Base-by-base conservation (phyloP, 768 basidiomycete genomes). In the Flagelloscypha sp. region DNA sequence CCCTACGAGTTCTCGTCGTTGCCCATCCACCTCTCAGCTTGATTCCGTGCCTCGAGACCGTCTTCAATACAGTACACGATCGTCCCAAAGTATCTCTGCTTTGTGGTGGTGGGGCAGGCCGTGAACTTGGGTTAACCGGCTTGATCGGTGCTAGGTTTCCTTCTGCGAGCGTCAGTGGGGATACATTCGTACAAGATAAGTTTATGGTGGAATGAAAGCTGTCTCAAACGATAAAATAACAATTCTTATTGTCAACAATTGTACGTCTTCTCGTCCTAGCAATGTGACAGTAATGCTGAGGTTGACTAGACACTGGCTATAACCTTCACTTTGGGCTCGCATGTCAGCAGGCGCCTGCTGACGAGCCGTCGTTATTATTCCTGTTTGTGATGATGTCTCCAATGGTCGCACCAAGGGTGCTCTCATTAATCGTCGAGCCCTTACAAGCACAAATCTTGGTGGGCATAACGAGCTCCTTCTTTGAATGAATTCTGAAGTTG, bases 371-470 rank as follows among this genome's bases (percentile, higher is more conserved):
- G 60, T 59, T 27, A 65, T 63, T 34, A 65, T 76, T 8, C 57
- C 74, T 12, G 68, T 74, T 1, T 68, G 70, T 8, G 76, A 76
- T 43, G 75, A 76, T 38, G 70, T 76, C 19, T 71, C 72, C 3
- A 37, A 41, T 16, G 41, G 41, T 40, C 20, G 24, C 39, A 27
- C 38, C 31, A 41, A 55, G 38, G 27, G 45, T 43, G 7, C 46
- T 17, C 43, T 68, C 12, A 70, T 73, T 7, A 73, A 71, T 6
- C 59, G 70, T 13, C 55, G 74, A 19, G 67, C 68, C 12, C 52
- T 70, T 6, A 67, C 58, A 0, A 67, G 63, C 3, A 70, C 68
- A 29, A 64, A 68, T 13, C 50, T 70, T 29, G n/a, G n/a, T n/a
- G n/a, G n/a, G n/a, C n/a, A n/a, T n/a, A n/a, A n/a, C n/a, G n/a